Base-by-base conservation (phyloP, 2,329 filamentous ascomycete species). In the Colletotrichum sp. region DNA sequence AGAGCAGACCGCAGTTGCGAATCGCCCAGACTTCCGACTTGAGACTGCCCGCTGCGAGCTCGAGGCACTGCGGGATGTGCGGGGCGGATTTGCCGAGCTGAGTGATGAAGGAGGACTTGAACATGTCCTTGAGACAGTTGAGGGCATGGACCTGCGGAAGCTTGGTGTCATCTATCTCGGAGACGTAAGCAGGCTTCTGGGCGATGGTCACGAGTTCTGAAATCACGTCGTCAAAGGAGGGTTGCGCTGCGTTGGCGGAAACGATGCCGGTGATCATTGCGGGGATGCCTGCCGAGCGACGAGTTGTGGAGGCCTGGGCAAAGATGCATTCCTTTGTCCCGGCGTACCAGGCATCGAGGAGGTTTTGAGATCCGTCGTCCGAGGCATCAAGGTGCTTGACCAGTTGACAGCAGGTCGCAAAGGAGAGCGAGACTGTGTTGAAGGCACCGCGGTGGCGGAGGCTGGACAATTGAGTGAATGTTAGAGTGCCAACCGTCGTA, bases 91-190 rank as follows among this genome's bases (percentile, higher is more conserved):
- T 90, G 32, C 95, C 91, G 24, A 98, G 89, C 39, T 92, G 91
- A 0, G 95, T 89, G 21, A 99, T 88, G 66, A 92, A 91, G 0
- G 95, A 95, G 79, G 93, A 96, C 73, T 95, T 96, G 84, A 98
- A 97, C 3, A 98, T 93, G 78, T 98, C 96, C 82, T 97, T 97
- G 73, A 99, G 87, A 76, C 95, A 98, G 82, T 99, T 99, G 82
- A 98, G 90, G 0, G 97, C 96, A 83, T 99, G 97, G 0, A 99
- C 97, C 84, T 99, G 96, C 1, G 96, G 94, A 6, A 99, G 86
- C 55, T 94, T 93, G 3, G 90, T 90, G 34, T 90, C 91, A 74
- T 93, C 92, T 1, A 90, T 92, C 74, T 91, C 89, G 0, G 89
- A 87, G 57, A 90, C 87, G 12, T 83, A 85, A 5, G 90, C 90